These are phyloP conservation scores for Pseudopyricularia javanii DNA, from an alignment of 2,329 filamentous ascomycete genomes.

Conservation along the genomic window DNA sequence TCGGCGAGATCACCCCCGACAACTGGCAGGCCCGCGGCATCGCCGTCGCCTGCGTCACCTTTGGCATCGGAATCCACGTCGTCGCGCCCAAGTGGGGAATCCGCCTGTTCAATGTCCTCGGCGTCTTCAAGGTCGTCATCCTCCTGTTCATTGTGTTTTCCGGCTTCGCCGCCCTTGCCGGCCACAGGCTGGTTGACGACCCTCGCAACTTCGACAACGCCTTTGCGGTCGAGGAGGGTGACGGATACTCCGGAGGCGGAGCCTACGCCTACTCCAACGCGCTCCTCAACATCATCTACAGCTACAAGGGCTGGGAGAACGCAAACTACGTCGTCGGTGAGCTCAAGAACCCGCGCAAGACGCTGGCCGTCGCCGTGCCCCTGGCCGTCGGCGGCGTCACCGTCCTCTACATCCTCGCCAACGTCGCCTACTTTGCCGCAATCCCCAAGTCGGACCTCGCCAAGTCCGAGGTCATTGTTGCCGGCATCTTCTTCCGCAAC, in stretches of 20 bases:
- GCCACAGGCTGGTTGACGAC: constrained; percentile 85
- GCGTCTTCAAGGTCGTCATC: constrained; percentile 47
- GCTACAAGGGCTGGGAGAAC: constrained; percentile 40
- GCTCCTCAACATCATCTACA: constrained; percentile 43
- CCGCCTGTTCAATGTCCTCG: constrained; percentile 44
- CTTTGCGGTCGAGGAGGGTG: constrained; percentile 50
- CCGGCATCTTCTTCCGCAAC: constrained; percentile 45
- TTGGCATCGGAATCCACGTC: constrained; percentile 39
- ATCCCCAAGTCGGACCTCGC: constrained; percentile 43
- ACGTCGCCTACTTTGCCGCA: constrained; percentile 46
- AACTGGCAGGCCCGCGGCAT: constrained; percentile 47
- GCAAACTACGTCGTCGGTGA: constrained; percentile 45
- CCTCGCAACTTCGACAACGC: constrained; percentile 98
- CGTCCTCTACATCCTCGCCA: constrained; percentile 42
- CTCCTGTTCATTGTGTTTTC: constrained; percentile 49
- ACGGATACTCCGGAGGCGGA: constrained; percentile 1
- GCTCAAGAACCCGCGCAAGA: constrained; percentile 43
- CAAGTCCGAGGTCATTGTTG: constrained; percentile 38
- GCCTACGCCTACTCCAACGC: constrained; percentile 32
- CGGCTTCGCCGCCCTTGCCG: constrained; percentile 43
- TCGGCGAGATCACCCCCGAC: constrained; percentile 31
- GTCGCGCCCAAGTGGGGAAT: constrained; percentile 44
- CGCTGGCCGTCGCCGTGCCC: constrained; percentile 43
- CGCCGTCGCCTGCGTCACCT: constrained; percentile 39
- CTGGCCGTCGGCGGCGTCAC: constrained; percentile 40